These are phyloP conservation scores for Oryza glaberrima DNA, from an alignment of 176 grass and related monocot species.

Conservation along the genomic window DNA sequence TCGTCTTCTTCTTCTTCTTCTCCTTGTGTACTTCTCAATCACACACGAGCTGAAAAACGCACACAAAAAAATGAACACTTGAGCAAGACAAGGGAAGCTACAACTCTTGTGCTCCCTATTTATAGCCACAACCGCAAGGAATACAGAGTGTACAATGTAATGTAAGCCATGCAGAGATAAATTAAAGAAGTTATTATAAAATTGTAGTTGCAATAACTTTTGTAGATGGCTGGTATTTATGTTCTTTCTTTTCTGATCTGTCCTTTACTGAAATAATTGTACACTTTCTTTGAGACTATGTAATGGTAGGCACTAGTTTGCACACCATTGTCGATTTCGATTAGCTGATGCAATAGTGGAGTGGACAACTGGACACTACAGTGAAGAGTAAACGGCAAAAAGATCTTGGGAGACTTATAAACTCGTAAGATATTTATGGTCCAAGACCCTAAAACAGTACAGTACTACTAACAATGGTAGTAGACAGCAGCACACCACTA, in stretches of 20 bases:
- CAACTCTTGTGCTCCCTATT: background rate
- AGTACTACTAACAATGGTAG: background rate
- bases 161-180: background rate
- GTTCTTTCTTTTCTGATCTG: background rate
- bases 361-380: background rate
- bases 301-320: slow-evolving; percentile 14
- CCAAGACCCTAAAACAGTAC: background rate
- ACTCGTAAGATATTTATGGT: background rate
- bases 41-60: background rate
- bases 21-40: background rate
- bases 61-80: background rate
- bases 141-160: background rate
- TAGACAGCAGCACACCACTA: background rate
- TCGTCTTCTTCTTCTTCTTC: background rate
- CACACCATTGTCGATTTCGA: background rate
- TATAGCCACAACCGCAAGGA: background rate
- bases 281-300: background rate
- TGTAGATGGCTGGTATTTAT: background rate
- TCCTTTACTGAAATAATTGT: background rate
- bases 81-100: background rate
- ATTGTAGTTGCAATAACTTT: slow-evolving; percentile 8
- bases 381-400: background rate
- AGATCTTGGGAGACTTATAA: background rate
- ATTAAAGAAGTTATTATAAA: background rate
- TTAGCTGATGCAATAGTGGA: background rate